Evolutionary conservation across 2,329 filamentous ascomycete species (phyloP), one percentile per base, ranked within the genome.

Genomic region (Sporothrix humicola): DNA sequence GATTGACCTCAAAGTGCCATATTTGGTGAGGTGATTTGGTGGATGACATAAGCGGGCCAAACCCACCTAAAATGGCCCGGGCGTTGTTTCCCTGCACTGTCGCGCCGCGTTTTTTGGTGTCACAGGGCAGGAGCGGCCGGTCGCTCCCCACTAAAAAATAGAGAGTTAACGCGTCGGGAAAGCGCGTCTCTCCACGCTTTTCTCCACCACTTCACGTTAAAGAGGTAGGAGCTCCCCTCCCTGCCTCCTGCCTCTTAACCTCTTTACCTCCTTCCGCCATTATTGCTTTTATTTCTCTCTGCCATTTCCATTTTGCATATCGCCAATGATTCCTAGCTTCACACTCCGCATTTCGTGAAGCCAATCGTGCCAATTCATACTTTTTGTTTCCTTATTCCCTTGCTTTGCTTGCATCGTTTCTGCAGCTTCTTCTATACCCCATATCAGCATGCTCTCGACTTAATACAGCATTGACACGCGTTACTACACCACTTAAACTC

Each of bases 121-220:
- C 42, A 13, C 26, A 70, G 63, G 65, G 65, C 56, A 73, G 72
- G 56, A 20, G 66, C 46, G 63, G 65, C 63, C 42, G 15, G 42
- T n/a, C 69, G 42, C 52, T 59, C 70, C 23, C 71, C 72, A 69
- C 66, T 65, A 65, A 70, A 63, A 70, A 65, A 61, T 44, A 70
- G n/a, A 65, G 56, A 12, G 52, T 58, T 31, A 69, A 63, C 72
- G 72, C 72, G 72, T 71, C 72, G 56, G 65, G 66, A 63, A 70
- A 71, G 65, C 72, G 72, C 72, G 72, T 73, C 72, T 65, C 50
- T 71, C 50, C 72, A 71, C 72, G 44, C 42, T 69, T 20, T 46
- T 46, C 61, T 66, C 61, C 23, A 52, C 46, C 46, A 68, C 65
- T 48, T 59, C 44, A 50, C 23, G 65, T 68, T 68, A 50, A 52